These are phyloP conservation scores for Yamadazyma takamatsuzukensis DNA, from an alignment of 805 yeast species.

Conservation along the genomic window DNA sequence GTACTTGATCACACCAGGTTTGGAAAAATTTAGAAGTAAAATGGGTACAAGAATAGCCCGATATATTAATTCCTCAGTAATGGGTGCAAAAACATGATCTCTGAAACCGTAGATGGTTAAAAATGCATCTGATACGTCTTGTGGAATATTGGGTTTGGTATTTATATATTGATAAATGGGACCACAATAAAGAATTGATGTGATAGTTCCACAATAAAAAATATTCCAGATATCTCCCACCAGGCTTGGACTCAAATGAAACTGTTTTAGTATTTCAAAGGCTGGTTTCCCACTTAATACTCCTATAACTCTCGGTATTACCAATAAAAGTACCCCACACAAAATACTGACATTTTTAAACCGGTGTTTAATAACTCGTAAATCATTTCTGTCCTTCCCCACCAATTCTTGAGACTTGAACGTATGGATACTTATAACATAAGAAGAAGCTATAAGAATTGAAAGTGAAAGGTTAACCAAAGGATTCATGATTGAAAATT, in stretches of 20 bases:
- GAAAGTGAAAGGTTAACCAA: too few species aligned
- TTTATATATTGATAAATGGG: constrained; percentile 38
- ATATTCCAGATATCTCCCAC: constrained; percentile 14
- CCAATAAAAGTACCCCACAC: constrained; percentile 24
- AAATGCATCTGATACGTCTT: too few species aligned
- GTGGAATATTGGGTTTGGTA: constrained; percentile 3
- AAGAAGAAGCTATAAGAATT: constrained; percentile 38
- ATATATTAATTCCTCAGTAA: constrained; percentile 74
- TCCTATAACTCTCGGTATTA: constrained; percentile 20
- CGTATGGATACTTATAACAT: constrained; percentile 42
- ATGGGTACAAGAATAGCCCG: constrained; percentile 42
- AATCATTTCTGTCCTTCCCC: constrained; percentile 38
- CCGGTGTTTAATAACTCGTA: constrained; percentile 39
- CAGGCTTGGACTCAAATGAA: constrained; percentile 2
- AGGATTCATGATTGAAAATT: too few species aligned
- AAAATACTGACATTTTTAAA: constrained; percentile 30
- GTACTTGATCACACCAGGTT: constrained; percentile 19
- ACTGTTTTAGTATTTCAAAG: not conserved
- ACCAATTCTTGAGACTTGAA: constrained; percentile 19
- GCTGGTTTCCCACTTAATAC: not conserved
- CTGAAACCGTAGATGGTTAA: constrained; percentile 43
- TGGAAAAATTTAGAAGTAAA: constrained; percentile 13
- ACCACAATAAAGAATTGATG: constrained; percentile 44
- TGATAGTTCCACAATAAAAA: constrained; percentile 8
- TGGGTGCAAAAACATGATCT: constrained; percentile 66